Conservation (phyloP, 345 rosid genomes). For the Euphorbia peplus region DNA sequence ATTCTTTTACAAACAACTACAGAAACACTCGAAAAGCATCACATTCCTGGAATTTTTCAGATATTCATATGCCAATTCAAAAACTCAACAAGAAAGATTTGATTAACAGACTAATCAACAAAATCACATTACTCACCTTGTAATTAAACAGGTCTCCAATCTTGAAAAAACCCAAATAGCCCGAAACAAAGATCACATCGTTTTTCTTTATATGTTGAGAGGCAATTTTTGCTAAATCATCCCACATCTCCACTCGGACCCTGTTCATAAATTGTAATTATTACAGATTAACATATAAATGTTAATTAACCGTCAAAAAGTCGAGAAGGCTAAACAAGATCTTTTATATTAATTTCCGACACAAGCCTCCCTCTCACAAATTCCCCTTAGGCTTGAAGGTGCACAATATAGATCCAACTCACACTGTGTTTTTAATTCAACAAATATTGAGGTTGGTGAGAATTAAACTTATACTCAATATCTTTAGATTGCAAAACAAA, state of each 20-base stretch:
- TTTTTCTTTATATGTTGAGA: constrained; percentile 47
- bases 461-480: too few relatives aligned
- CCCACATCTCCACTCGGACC: constrained; percentile 46
- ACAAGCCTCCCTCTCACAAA: too few relatives aligned
- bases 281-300: too few relatives aligned
- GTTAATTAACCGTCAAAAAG: too few relatives aligned
- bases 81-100: not conserved
- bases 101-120: too few relatives aligned
- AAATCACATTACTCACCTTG: constrained; percentile 41
- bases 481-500: too few relatives aligned
- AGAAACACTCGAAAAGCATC: constrained; percentile 10
- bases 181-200: constrained; percentile 62
- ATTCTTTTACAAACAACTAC: constrained; percentile 57
- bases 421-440: too few relatives aligned
- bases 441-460: too few relatives aligned
- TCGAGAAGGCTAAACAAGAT: too few relatives aligned
- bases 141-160: constrained; percentile 30
- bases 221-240: constrained; percentile 43
- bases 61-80: not conserved
- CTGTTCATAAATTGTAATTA: constrained; percentile 32
- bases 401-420: too few relatives aligned
- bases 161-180: constrained; percentile 36
- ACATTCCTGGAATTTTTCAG: not conserved
- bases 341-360: too few relatives aligned
- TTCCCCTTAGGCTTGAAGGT: too few relatives aligned